Base-by-base conservation (phyloP, 164 flowering plant species). In the Litsea cubeba region DNA sequence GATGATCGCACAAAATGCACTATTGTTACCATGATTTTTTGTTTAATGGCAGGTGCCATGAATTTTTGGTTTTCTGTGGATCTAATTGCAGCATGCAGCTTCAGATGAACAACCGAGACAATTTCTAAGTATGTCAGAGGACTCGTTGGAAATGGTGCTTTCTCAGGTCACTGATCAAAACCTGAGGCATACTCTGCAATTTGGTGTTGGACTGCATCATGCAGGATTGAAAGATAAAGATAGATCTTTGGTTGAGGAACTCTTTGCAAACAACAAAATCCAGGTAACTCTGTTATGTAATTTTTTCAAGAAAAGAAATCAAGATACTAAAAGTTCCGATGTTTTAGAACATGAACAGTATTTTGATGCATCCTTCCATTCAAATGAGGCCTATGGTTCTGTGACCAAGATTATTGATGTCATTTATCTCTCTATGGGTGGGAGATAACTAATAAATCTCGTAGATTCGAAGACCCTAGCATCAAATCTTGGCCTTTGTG, bases 151-250 rank as follows among this genome's bases (percentile, higher is more conserved):
- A 81, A 95, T 95, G 99, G 85, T 95, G 68, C 91, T 95, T 77
- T 91, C 91, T 80, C 99, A 93, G 81, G 86, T 93, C 82, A 88
- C 91, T 70, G 99, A 95, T 82, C 95, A 84, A 71, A 95, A 92
- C 83, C 83, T 95, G 76, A 84, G 93, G 80, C 98, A 93, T 77
- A 93, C 99, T 57, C 81, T 95, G 75, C 98, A 93, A 69, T 95
- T 95, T 86, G 99, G 99, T 50, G 87, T 95, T 82, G 99, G 99
- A 51, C 83, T 95, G 77, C 99, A 95, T 71, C 99, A 95, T 87
- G 99, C 99, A 62, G 99, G 99, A 62, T 77, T 95, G 62, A 95
- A 92, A 83, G 99, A 95, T 70, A 88, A 84, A 80, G 97, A 95
- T 66, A 85, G 98, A 80, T 93, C 98, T 81, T 77, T 89, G 69